Evolutionary conservation across 768 basidiomycete species (phyloP).

Genomic region (Ephemerocybe angulata): DNA sequence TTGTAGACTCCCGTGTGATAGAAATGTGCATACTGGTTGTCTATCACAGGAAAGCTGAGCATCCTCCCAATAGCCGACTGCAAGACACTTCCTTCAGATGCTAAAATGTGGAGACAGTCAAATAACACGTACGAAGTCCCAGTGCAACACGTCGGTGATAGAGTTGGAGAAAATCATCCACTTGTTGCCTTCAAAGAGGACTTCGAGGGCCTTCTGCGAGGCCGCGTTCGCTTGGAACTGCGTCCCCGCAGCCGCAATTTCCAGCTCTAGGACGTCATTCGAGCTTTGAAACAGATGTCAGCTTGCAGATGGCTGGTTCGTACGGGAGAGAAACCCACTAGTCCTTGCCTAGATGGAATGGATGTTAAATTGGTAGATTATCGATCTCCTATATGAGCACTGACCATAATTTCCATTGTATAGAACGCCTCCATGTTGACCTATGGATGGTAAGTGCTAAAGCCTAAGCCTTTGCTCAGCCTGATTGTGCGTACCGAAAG

Average conservation of each 20-base stretch:
- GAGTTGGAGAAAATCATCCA: constrained; percentile 72
- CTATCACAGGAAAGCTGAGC: constrained; percentile 60
- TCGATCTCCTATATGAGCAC: constrained; percentile 8
- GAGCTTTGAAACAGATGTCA: constrained; percentile 33
- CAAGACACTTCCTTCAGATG: not conserved
- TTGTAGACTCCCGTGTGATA: too few relatives aligned
- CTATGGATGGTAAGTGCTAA: constrained; percentile 16
- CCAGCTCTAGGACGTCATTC: constrained; percentile 59
- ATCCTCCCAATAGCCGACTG: constrained; percentile 64
- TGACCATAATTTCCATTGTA: constrained; percentile 72
- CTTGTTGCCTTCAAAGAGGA: constrained; percentile 51
- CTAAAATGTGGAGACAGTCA: not conserved
- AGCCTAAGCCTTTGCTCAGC: not conserved
- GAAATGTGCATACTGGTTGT: too few relatives aligned
- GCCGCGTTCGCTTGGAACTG: constrained; percentile 44
- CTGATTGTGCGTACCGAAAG: constrained; percentile 34
- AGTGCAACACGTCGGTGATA: constrained; percentile 55
- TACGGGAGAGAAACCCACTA: constrained; percentile 27
- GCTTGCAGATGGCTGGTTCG: not conserved
- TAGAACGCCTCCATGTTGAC: constrained; percentile 59
- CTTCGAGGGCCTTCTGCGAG: constrained; percentile 48
- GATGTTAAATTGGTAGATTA: not conserved
- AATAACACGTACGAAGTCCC: constrained; percentile 61
- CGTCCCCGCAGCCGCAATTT: constrained; percentile 59
- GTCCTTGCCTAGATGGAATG: constrained; percentile 35